phyloP scores from a whole-genome alignment of 2,329 filamentous ascomycete species.

The Blumeria graminis region DNA sequence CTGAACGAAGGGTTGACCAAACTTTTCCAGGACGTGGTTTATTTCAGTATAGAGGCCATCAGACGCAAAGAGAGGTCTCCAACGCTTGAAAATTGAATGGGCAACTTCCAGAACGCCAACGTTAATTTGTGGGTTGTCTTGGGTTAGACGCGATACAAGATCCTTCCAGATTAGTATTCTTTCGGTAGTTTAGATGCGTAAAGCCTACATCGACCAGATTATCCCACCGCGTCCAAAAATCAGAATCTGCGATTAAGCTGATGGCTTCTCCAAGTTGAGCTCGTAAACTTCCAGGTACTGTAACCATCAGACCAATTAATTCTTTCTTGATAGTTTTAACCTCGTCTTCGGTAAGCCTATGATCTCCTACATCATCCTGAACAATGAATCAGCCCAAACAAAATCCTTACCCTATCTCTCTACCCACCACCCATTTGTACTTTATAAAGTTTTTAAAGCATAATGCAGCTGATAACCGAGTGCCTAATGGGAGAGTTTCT shows the following conservation, averaged over 20 bases:
- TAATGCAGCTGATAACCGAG: slow-evolving; percentile 65
- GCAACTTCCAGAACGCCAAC: slow-evolving; percentile 90
- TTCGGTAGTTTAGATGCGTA: background rate
- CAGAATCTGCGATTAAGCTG: slow-evolving; percentile 90
- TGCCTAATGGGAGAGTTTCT: slow-evolving; percentile 45
- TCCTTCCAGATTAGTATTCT: slow-evolving; percentile 27
- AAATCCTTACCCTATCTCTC: background rate
- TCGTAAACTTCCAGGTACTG: slow-evolving; percentile 67
- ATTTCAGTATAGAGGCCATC: slow-evolving; percentile 88
- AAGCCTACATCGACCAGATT: slow-evolving; percentile 56
- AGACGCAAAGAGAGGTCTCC: slow-evolving; percentile 81
- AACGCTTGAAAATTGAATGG: slow-evolving; percentile 91
- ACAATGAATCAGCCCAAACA: slow-evolving; percentile 6
- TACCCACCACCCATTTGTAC: slow-evolving; percentile 61
- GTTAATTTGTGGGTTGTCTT: slow-evolving; percentile 62
- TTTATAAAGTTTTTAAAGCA: slow-evolving; percentile 98
- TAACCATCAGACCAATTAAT: slow-evolving; percentile 90
- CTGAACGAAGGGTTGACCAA: slow-evolving; percentile 60
- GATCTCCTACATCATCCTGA: slow-evolving; percentile 74
- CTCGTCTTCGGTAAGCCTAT: slow-evolving; percentile 65
- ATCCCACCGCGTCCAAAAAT: slow-evolving; percentile 92
- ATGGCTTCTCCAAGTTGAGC: slow-evolving; percentile 89
- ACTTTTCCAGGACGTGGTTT: slow-evolving; percentile 76
- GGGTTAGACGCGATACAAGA: slow-evolving; percentile 65
- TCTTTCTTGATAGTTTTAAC: slow-evolving; percentile 82